These are phyloP conservation scores for Medicago lupulina DNA, from an alignment of 306 rosid species.

Conservation along the genomic window DNA sequence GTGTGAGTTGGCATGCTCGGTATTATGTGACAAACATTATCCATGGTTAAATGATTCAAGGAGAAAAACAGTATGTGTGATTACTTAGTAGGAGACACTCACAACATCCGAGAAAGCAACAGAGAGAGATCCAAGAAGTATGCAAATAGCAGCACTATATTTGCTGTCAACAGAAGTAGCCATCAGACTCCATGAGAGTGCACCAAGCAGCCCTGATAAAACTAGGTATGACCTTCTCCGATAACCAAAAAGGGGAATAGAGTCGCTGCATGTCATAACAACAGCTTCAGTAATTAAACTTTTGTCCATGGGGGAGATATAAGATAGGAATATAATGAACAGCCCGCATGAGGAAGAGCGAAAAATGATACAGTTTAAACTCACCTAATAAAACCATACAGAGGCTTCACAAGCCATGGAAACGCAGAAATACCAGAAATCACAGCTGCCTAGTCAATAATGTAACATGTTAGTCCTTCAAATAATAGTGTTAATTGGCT, in stretches of 20 bases:
- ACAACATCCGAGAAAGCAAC: constrained; percentile 99
- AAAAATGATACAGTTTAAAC: constrained; percentile 38
- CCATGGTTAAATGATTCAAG: neutral
- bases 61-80: constrained; percentile 14
- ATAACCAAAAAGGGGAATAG: constrained; percentile 96
- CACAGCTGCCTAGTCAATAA: constrained; percentile 90
- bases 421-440: constrained; percentile 82
- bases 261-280: constrained; percentile 71
- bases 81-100: constrained; percentile 51
- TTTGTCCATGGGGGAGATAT: neutral
- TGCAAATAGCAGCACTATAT: constrained; percentile 84
- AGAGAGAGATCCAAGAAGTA: constrained; percentile 92
- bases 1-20: neutral
- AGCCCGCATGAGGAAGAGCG: neutral
- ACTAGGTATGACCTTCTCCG: constrained; percentile 95
- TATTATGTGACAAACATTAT: constrained; percentile 20
- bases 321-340: constrained; percentile 18
- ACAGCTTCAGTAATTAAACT: constrained; percentile 18
- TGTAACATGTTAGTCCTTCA: constrained; percentile 50
- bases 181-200: constrained; percentile 95
- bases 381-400: constrained; percentile 93
- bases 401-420: constrained; percentile 94
- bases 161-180: constrained; percentile 82
- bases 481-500: constrained; percentile 8
- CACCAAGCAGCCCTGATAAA: constrained; percentile 95